These are phyloP conservation scores for Talaromyces marneffei DNA, from an alignment of 2,329 filamentous ascomycete species.

Conservation along the genomic window DNA sequence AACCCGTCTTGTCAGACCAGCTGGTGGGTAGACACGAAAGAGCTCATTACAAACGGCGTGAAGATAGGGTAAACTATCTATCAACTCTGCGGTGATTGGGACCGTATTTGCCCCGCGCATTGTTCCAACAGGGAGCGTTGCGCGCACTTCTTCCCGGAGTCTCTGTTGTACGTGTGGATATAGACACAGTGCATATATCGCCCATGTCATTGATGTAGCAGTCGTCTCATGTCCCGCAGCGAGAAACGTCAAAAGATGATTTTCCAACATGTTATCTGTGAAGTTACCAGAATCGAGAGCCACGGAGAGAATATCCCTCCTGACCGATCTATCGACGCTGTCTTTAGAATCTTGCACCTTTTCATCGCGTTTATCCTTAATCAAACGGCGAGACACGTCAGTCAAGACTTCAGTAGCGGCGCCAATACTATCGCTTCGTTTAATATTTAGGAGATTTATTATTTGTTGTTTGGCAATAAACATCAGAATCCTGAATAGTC, in stretches of 20 bases:
- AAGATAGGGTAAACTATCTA: constrained; percentile 68
- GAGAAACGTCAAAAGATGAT: constrained; percentile 87
- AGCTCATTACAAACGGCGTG: constrained; percentile 74
- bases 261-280: constrained; percentile 70
- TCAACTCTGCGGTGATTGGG: background rate
- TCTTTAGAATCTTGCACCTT: background rate
- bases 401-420: constrained; percentile 3
- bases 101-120: background rate
- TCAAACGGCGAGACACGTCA: background rate
- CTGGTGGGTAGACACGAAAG: constrained; percentile 66
- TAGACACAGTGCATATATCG: constrained; percentile 21
- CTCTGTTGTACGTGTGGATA: constrained; percentile 21
- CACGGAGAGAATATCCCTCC: constrained; percentile 69
- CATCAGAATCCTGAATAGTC: background rate
- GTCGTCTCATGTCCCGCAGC: constrained; percentile 50
- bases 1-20: constrained; percentile 64
- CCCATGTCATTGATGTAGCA: constrained; percentile 23
- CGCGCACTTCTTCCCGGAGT: constrained; percentile 22
- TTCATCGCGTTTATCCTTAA: background rate
- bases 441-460: background rate
- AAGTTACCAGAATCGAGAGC: constrained; percentile 72
- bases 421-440: background rate
- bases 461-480: background rate
- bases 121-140: constrained; percentile 14
- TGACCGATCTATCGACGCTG: background rate